A percentile compares a stretch with the other conserved stretches of the same genome.
Conservation (phyloP, 2,329 filamentous ascomycete genomes). For the Cytospora schulzeri region DNA sequence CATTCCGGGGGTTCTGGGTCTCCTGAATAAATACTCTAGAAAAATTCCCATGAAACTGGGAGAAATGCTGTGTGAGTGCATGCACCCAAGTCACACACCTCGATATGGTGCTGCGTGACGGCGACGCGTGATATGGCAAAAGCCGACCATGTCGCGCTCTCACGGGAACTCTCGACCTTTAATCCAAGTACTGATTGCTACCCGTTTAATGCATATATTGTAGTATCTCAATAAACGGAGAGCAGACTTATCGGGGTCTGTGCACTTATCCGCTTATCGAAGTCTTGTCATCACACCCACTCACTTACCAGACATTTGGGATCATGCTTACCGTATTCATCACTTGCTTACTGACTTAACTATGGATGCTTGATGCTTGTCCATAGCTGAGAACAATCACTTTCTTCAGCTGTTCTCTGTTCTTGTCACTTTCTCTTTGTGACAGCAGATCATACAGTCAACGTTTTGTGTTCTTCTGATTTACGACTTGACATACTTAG, state of each 20-base stretch:
- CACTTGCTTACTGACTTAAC: no score
- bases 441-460: neutral
- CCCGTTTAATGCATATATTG: constrained; percentile 6
- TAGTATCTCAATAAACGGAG: neutral
- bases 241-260: neutral
- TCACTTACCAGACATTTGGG: neutral
- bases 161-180: constrained; percentile 27
- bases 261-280: neutral
- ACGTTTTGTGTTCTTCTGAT: neutral
- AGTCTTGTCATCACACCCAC: neutral
- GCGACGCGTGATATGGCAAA: constrained; percentile 20
- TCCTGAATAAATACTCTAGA: constrained; percentile 14
- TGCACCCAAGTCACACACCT: constrained; percentile 26
- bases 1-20: neutral
- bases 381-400: neutral
- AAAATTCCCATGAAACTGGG: constrained; percentile 2
- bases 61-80: neutral
- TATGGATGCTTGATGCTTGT: no score
- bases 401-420: neutral
- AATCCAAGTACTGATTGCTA: constrained; percentile 8
- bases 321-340: neutral
- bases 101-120: constrained; percentile 20
- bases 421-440: neutral
- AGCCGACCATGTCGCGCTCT: constrained; percentile 24
- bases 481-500: neutral